These are phyloP conservation scores for Solanum arcanum DNA, from an alignment of 257 asterid genomes.

Conservation along the genomic window DNA sequence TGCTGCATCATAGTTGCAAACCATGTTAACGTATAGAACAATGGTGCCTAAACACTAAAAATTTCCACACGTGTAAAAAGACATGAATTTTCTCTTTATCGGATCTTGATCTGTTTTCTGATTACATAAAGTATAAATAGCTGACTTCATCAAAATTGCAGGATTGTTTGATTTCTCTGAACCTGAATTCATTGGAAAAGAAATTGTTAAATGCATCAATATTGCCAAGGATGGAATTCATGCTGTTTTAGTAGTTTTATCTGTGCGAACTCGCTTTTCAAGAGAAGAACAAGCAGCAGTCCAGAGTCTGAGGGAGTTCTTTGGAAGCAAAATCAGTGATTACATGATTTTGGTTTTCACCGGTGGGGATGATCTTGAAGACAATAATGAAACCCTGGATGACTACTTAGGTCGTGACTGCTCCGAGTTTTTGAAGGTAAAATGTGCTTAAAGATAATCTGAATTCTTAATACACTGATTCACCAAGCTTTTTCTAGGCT, in stretches of 20 bases:
- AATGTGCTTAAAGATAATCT: background rate
- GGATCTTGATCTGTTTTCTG: background rate
- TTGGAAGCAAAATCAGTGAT: constrained; percentile 53
- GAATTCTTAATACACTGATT: no score
- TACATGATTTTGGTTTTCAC: constrained; percentile 74
- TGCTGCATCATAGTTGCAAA: background rate
- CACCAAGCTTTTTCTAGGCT: no score
- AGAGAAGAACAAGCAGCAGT: constrained; percentile 68
- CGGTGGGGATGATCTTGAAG: constrained; percentile 80
- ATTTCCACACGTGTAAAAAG: background rate
- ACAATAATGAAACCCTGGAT: constrained; percentile 35
- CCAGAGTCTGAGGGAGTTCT: constrained; percentile 43
- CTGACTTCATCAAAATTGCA: constrained; percentile 6
- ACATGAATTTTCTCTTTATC: background rate
- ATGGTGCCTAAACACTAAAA: background rate
- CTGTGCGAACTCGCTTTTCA: constrained; percentile 63
- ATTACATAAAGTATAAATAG: background rate
- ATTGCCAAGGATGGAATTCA: constrained; percentile 93
- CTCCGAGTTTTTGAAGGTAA: constrained; percentile 49
- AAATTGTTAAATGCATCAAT: constrained; percentile 53
- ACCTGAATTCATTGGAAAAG: constrained; percentile 33
- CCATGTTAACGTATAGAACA: background rate
- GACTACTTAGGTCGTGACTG: constrained; percentile 38
- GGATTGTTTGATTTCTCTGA: constrained; percentile 56
- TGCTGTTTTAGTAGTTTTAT: constrained; percentile 74